These are phyloP conservation scores for Comarum palustre DNA, from an alignment of 306 rosid species.

Conservation along the genomic window DNA sequence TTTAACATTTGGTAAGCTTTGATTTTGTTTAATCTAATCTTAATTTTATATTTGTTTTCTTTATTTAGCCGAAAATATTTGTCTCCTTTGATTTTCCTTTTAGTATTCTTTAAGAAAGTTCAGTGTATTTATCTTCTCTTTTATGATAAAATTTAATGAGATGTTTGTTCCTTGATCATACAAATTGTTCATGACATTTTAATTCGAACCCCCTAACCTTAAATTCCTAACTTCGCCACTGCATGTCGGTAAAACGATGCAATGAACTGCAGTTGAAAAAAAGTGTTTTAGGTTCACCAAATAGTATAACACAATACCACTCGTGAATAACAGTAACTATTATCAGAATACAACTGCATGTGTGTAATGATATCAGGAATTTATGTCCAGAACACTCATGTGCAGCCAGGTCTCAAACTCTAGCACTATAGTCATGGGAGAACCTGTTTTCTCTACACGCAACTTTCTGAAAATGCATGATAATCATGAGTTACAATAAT, in stretches of 20 bases:
- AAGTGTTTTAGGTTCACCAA: slow-evolving; percentile 18
- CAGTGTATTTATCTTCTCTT: too few species aligned
- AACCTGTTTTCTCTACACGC: neutral
- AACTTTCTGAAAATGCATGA: neutral
- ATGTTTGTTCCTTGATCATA: too few species aligned
- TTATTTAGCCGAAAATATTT: too few species aligned
- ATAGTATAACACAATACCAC: neutral
- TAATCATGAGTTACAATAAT: neutral
- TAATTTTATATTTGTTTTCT: too few species aligned
- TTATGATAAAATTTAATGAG: too few species aligned
- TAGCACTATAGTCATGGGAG: neutral
- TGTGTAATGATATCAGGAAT: neutral
- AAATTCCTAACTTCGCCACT: too few species aligned
- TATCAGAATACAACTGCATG: neutral
- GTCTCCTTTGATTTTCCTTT: too few species aligned
- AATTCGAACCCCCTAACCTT: too few species aligned
- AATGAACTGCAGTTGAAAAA: slow-evolving; percentile 61
- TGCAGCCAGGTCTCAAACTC: neutral
- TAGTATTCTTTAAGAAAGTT: too few species aligned
- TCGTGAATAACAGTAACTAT: neutral
- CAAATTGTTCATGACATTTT: too few species aligned
- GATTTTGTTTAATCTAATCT: too few species aligned
- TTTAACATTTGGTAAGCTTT: too few species aligned
- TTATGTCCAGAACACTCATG: neutral
- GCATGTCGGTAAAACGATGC: slow-evolving; percentile 93